These are phyloP conservation scores for Penicillium palitans DNA, from an alignment of 2,329 filamentous ascomycete species.

Conservation along the genomic window DNA sequence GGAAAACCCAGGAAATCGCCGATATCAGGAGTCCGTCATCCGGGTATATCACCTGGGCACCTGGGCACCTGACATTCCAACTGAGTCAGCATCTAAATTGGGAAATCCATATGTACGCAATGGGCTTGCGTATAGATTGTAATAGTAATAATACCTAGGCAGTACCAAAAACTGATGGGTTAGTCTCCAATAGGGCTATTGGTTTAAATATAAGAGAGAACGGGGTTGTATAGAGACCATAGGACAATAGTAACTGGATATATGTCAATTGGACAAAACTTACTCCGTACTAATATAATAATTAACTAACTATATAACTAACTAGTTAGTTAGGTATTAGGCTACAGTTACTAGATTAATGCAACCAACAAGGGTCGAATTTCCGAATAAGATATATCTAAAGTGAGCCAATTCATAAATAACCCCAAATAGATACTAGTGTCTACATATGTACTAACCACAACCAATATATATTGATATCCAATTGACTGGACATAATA, in stretches of 20 bases:
- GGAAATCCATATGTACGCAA: not conserved
- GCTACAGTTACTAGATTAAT: too few species aligned
- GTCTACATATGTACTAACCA: too few species aligned
- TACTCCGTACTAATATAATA: too few species aligned
- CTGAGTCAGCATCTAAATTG: not conserved
- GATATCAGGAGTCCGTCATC: not conserved
- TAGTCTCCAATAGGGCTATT: not conserved
- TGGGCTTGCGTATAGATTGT: not conserved
- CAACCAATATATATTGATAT: too few species aligned
- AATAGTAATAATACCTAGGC: not conserved
- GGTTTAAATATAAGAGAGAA: not conserved
- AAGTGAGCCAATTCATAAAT: not conserved
- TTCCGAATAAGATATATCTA: not conserved
- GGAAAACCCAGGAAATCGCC: not conserved
- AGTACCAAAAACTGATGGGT: too few species aligned
- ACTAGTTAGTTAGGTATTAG: too few species aligned
- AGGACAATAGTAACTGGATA: too few species aligned
- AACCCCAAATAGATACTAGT: not conserved
- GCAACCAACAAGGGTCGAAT: not conserved
- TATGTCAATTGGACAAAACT: not conserved
- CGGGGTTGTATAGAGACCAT: not conserved
- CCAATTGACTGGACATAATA: too few species aligned
- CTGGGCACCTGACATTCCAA: constrained; percentile 1
- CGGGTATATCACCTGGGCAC: not conserved
- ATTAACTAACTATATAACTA: too few species aligned